Evolutionary conservation across 108 stramenopile genomes (phyloP), one percentile per base, ranked within the genome.

Genomic region (Stephanodiscus minutulus): DNA sequence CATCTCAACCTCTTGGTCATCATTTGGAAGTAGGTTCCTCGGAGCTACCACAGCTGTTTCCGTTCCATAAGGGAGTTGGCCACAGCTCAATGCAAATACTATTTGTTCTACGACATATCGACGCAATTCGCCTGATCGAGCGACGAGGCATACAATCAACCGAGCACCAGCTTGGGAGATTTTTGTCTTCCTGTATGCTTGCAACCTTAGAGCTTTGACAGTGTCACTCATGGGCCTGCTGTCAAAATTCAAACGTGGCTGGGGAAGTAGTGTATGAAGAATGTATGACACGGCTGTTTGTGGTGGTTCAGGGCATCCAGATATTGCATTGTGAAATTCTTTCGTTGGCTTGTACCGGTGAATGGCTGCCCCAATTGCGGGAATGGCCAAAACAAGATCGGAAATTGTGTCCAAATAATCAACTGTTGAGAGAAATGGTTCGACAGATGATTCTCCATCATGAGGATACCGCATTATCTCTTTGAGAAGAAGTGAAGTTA

Each of bases 101-200:
- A 98, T 76, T 50, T 98, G 96, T 15, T 87, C 63, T 33, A 98
- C 73, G 18, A 96, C 94, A 37, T 94, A 79, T 48, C 91, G 83
- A n/a, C 97, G 81, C 3, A 95, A 94, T 65, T 98, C 97, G 9
- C 97, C 96, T 43, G 91, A 89, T 11, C 97, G 73, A 36, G 96
- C 95, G 15, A 94, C 90, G 20, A 98, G 84, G 17, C 90, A 87
- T 17, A 94, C 81, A 10, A 96, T 66, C 13, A 96, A 72, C 25
- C 92, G 62, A n/a, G 91, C 91, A 43, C 88, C 53, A 31, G 87
- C 64, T 70, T 94, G 93, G 15, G 79, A 81, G 6, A 83, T 67
- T 74, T 85, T 84, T 12, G 82, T 72, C 52, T 83, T 72, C 10
- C 66, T 71, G 46, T 74, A 79, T 5, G 77, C 74, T 49, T 65